Conservation (phyloP, 2,329 filamentous ascomycete genomes). For the Westerdykella sp. region DNA sequence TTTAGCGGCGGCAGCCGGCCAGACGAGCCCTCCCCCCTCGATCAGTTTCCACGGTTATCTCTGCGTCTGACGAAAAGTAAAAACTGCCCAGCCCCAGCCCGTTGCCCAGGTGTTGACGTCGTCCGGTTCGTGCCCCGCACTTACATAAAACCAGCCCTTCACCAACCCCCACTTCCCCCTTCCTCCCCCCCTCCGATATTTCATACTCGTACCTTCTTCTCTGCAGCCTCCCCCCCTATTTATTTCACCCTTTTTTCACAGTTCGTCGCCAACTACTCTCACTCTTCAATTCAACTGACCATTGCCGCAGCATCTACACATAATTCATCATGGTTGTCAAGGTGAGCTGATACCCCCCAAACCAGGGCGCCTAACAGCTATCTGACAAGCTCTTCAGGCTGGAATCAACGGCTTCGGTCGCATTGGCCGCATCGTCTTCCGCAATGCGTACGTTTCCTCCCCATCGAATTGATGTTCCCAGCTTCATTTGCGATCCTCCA, state of each 20-base stretch:
- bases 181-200: not conserved
- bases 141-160: slow-evolving; percentile 16
- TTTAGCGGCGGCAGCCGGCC: no score
- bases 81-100: no score
- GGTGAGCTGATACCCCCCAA: slow-evolving; percentile 28
- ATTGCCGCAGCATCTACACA: not conserved
- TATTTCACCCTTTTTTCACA: slow-evolving; percentile 17
- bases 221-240: not conserved
- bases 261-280: not conserved
- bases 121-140: slow-evolving; percentile 12
- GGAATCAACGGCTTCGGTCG: slow-evolving; percentile 99
- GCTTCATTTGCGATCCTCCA: slow-evolving; percentile 2
- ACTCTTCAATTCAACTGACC: not conserved
- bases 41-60: no score
- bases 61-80: no score
- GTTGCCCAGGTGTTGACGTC: no score
- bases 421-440: slow-evolving; percentile 98
- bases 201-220: not conserved
- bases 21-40: no score
- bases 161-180: not conserved
- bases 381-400: slow-evolving; percentile 50
- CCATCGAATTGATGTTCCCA: slow-evolving; percentile 1
- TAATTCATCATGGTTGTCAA: slow-evolving; percentile 43
- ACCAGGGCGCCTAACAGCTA: slow-evolving; percentile 19
- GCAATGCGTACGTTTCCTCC: slow-evolving; percentile 67